Base-by-base conservation (phyloP, 2,329 filamentous ascomycete species). In the Neonectria hederae region DNA sequence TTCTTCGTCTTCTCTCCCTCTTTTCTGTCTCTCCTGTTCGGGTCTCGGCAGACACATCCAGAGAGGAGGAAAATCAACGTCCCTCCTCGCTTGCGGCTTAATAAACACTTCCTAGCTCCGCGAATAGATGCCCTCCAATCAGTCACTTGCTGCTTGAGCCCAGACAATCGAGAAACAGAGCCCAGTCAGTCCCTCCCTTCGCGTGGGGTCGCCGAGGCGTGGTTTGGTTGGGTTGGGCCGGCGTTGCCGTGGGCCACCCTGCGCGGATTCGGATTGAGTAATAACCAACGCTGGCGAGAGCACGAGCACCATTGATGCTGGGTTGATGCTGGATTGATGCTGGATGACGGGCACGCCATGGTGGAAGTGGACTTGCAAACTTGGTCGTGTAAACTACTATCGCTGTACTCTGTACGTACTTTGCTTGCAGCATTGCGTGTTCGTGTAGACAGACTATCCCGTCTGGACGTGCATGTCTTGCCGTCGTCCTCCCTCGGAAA, bases 401-500 rank as follows among this genome's bases (percentile, higher is more conserved):
- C n/a, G n/a, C n/a, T n/a, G n/a, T n/a, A n/a, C n/a, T n/a, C n/a
- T n/a, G n/a, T n/a, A n/a, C n/a, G n/a, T n/a, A n/a, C n/a, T n/a
- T n/a, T 35, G 32, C 32, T 48, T 11, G 43, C 17, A 49, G 14
- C 17, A 57, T 58, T 58, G 55, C 55, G 35, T 38, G 35, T 59
- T 19, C 54, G 28, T 22, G 22, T 51, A n/a, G n/a, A n/a, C n/a
- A n/a, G n/a, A n/a, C n/a, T n/a, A 14, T 28, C 30, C 7, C n/a
- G n/a, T n/a, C n/a, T n/a, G 40, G 7, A 42, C 45, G n/a, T 26
- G 40, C n/a, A 26, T 11, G 10, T 24, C 55, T 19, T 51, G 45
- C 30, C 17, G 21, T 38, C 56, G 65, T 65, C 61, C 68, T 60
- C 30, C 28, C 49, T 69, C 71, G 71, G 71, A 73, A 70, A 59